phyloP scores from a whole-genome alignment of 257 asterid genomes.

The Solanum acaule region DNA sequence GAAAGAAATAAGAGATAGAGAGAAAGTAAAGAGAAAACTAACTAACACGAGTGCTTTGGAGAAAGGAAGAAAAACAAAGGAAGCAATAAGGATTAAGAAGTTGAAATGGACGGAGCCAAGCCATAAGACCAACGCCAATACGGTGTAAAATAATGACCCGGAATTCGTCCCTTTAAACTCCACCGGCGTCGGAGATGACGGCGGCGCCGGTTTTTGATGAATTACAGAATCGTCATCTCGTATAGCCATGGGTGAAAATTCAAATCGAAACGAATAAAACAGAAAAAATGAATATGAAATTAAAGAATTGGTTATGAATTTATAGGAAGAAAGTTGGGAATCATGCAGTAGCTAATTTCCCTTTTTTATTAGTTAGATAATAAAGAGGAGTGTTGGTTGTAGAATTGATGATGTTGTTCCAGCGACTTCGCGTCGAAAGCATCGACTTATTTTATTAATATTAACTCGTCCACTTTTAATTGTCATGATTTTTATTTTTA shows the following conservation, averaged over 20 bases:
- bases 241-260: background rate
- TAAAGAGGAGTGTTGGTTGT: background rate
- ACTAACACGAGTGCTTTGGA: slow-evolving; percentile 61
- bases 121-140: slow-evolving; percentile 54
- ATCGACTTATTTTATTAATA: background rate
- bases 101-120: slow-evolving; percentile 66
- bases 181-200: slow-evolving; percentile 25
- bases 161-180: slow-evolving; percentile 49
- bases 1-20: background rate
- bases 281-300: background rate
- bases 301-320: background rate
- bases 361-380: background rate
- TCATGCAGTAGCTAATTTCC: background rate
- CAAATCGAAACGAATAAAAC: background rate
- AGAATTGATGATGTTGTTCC: background rate
- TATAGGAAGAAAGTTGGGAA: background rate
- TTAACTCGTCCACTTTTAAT: fast-evolving
- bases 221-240: slow-evolving; percentile 20
- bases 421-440: background rate
- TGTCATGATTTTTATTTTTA: too few relatives aligned
- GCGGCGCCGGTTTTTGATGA: slow-evolving; percentile 1
- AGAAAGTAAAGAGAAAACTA: slow-evolving; percentile 6
- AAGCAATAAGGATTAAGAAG: slow-evolving; percentile 25
- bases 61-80: slow-evolving; percentile 60
- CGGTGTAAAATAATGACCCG: slow-evolving; percentile 27